Percentiles rank a stretch among this genome's conserved stretches.
Evolutionary conservation across 352 stramenopile species (phyloP).

Genomic region (Globisporangium cylindrosporum): DNA sequence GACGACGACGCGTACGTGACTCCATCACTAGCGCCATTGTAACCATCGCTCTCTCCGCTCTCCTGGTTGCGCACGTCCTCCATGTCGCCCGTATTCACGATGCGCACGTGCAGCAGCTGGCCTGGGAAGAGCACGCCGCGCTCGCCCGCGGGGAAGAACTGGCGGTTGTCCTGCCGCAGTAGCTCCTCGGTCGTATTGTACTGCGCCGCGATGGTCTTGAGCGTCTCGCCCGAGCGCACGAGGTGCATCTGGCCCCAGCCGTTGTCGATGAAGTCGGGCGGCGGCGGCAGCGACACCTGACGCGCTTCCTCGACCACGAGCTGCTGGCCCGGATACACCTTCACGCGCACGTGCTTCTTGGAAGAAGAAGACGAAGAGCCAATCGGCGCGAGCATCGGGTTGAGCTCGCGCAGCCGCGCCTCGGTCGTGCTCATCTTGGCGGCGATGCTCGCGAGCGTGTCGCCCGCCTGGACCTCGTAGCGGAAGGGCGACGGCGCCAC

Average conservation of each 20-base stretch:
- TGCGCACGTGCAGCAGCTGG: slow-evolving; percentile 73
- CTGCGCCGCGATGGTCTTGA: slow-evolving; percentile 59
- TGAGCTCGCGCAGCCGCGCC: slow-evolving; percentile 54
- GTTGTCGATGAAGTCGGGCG: slow-evolving; percentile 76
- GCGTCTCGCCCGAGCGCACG: slow-evolving; percentile 62
- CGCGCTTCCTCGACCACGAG: slow-evolving; percentile 69
- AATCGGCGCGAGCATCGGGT: slow-evolving; percentile 51
- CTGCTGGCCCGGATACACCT: slow-evolving; percentile 73
- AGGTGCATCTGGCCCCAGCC: slow-evolving; percentile 86
- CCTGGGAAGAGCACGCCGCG: slow-evolving; percentile 61
- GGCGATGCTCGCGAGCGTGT: slow-evolving; percentile 64
- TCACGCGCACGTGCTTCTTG: slow-evolving; percentile 40
- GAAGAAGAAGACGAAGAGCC: slow-evolving; percentile 6
- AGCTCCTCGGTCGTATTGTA: slow-evolving; percentile 83
- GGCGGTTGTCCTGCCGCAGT: slow-evolving; percentile 79
- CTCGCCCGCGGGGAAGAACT: slow-evolving; percentile 76
- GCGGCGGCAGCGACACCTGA: slow-evolving; percentile 66
- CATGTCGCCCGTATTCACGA: slow-evolving; percentile 75
- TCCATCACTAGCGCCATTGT: not conserved
- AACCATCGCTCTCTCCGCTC: not conserved
- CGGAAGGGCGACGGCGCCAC: slow-evolving; percentile 57
- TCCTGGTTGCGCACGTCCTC: slow-evolving; percentile 24
- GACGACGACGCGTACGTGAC: slow-evolving; percentile 36
- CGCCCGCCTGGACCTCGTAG: slow-evolving; percentile 62
- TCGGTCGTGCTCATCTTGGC: slow-evolving; percentile 63